These are phyloP conservation scores for Pseudonitzschia delicatissima DNA, from an alignment of 108 stramenopile genomes.

Conservation along the genomic window DNA sequence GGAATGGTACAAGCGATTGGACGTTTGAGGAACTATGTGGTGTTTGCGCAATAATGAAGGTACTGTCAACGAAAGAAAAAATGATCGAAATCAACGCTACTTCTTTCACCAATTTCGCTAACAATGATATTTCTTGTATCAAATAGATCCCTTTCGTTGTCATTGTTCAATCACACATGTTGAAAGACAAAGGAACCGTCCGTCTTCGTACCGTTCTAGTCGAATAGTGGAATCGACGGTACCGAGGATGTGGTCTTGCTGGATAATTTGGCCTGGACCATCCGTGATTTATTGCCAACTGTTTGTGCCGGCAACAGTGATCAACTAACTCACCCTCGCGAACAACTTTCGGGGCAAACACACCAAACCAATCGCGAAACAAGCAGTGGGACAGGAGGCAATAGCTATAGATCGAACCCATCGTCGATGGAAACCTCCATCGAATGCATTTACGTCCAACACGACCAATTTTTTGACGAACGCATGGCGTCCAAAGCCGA, in stretches of 20 bases:
- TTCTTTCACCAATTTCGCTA: background rate
- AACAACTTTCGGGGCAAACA: background rate
- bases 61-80: no score
- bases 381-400: background rate
- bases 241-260: slow-evolving; percentile 56
- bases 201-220: slow-evolving; percentile 53
- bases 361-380: background rate
- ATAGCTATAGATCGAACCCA: background rate
- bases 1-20: slow-evolving; percentile 43
- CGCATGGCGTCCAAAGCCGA: slow-evolving; percentile 32
- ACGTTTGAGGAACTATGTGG: slow-evolving; percentile 64
- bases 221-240: slow-evolving; percentile 26
- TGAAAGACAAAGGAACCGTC: slow-evolving; percentile 63
- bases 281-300: slow-evolving; percentile 29
- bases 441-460: slow-evolving; percentile 68
- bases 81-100: no score
- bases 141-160: slow-evolving; percentile 69
- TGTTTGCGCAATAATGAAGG: slow-evolving; percentile 62
- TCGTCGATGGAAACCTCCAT: slow-evolving; percentile 20
- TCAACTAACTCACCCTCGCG: slow-evolving; percentile 2
- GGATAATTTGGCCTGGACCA: slow-evolving; percentile 40
- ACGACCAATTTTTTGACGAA: slow-evolving; percentile 67
- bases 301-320: slow-evolving; percentile 9
- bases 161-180: slow-evolving; percentile 69
- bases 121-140: background rate